Conservation (phyloP, 345 rosid genomes). For the Firmiana major region DNA sequence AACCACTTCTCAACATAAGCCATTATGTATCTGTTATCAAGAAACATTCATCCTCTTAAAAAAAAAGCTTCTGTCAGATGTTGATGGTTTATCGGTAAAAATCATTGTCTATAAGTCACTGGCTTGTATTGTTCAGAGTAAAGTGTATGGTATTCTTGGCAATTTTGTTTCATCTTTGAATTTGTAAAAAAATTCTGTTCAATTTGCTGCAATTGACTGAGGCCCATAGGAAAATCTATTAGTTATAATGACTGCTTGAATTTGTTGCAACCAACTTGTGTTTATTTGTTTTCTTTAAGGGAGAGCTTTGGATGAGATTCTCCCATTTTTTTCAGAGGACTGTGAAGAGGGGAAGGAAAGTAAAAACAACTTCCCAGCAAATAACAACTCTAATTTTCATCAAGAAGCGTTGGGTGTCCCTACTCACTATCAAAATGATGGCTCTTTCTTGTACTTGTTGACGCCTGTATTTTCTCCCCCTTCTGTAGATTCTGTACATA, state of each 20-base stretch:
- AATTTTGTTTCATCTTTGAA: neutral
- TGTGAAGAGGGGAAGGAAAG: constrained; percentile 23
- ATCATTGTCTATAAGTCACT: neutral
- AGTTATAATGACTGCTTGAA: constrained; percentile 2
- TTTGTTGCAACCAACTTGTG: constrained; percentile 28
- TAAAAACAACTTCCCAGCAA: constrained; percentile 19
- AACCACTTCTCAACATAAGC: neutral
- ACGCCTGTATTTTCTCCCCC: constrained; percentile 74
- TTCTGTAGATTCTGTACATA: constrained; percentile 44
- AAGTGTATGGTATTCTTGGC: neutral
- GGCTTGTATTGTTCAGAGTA: constrained; percentile 1
- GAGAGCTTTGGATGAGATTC: constrained; percentile 35
- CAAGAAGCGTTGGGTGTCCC: constrained; percentile 55
- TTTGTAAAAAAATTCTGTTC: neutral
- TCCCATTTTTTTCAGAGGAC: constrained; percentile 37
- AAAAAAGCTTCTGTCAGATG: neutral
- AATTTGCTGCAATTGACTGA: neutral
- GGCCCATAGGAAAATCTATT: neutral
- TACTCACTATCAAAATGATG: constrained; percentile 66
- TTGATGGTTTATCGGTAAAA: neutral
- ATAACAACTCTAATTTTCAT: constrained; percentile 19
- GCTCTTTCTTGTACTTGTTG: constrained; percentile 66
- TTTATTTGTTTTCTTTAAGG: constrained; percentile 28
- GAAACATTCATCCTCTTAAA: neutral
- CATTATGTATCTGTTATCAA: neutral